phyloP scores from a whole-genome alignment of 345 rosid species.

The Salix udensis region DNA sequence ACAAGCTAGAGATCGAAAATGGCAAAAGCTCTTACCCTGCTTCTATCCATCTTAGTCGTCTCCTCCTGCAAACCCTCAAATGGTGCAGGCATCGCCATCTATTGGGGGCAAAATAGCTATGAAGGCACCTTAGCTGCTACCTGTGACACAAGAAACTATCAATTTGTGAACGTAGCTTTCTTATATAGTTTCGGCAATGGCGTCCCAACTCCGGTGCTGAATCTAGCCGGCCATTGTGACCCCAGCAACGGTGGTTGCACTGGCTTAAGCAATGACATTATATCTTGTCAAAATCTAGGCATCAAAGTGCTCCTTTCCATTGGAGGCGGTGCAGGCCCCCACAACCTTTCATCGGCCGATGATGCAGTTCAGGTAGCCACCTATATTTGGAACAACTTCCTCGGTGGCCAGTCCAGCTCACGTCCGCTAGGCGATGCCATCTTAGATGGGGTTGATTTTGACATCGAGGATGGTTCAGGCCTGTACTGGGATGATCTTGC shows the following conservation, averaged over 20 bases:
- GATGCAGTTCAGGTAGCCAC: constrained; percentile 5
- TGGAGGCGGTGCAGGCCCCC: not conserved
- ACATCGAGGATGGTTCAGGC: not conserved
- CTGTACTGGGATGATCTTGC: constrained; percentile 15
- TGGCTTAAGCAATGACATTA: not conserved
- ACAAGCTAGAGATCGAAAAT: not conserved
- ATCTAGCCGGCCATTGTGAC: constrained; percentile 16
- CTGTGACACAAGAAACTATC: constrained; percentile 12
- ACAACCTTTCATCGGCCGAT: constrained; percentile 10
- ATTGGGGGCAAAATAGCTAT: constrained; percentile 13
- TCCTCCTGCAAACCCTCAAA: not conserved
- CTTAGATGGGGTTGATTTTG: constrained; percentile 20
- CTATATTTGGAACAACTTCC: constrained; percentile 16
- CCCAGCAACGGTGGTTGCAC: not conserved
- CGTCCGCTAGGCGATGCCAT: constrained; percentile 17
- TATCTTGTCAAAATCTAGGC: constrained; percentile 5
- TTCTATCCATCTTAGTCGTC: not conserved
- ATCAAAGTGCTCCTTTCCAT: constrained; percentile 14
- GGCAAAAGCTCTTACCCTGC: not conserved
- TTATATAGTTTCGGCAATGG: constrained; percentile 9
- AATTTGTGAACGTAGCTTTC: constrained; percentile 15
- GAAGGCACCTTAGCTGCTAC: constrained; percentile 15
- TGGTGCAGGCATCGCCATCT: constrained; percentile 16
- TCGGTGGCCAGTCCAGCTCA: constrained; percentile 9
- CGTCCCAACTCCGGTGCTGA: constrained; percentile 3